Conservation (phyloP, 2,329 filamentous ascomycete genomes). For the Cladophialophora carrionii region DNA sequence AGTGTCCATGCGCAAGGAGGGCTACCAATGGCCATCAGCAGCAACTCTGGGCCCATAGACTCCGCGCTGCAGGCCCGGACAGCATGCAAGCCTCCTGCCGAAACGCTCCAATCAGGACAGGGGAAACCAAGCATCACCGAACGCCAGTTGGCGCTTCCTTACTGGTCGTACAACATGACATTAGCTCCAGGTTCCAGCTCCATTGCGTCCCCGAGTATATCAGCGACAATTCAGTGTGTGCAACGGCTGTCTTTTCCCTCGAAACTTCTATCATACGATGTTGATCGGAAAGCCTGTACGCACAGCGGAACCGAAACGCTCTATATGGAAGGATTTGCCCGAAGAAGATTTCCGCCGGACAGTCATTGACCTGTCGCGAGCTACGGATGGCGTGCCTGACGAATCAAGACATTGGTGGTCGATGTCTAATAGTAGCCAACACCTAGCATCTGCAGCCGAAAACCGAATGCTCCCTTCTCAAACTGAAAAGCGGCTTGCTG, state of each 20-base stretch:
- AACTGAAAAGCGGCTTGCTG: constrained; percentile 40
- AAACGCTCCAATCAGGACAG: background rate
- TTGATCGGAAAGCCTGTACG: constrained; percentile 12
- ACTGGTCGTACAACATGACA: background rate
- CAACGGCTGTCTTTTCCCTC: background rate
- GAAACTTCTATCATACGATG: background rate
- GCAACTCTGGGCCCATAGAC: background rate
- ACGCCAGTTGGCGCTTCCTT: background rate
- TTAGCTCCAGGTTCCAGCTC: background rate
- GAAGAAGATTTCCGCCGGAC: constrained; percentile 35
- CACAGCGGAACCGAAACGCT: constrained; percentile 30
- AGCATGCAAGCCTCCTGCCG: background rate
- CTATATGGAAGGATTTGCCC: constrained; percentile 36
- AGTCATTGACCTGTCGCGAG: constrained; percentile 32
- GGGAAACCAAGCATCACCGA: background rate
- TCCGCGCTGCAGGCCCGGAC: background rate
- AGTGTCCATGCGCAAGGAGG: background rate
- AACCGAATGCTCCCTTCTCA: constrained; percentile 14
- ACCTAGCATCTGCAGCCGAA: background rate
- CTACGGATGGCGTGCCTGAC: constrained; percentile 21
- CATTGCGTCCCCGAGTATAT: background rate
- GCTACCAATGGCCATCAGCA: background rate
- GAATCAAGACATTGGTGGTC: constrained; percentile 21
- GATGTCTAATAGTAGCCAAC: background rate
- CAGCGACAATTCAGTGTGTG: background rate